Base-by-base conservation (phyloP, 2,329 filamentous ascomycete species). In the Ascochyta lentis region DNA sequence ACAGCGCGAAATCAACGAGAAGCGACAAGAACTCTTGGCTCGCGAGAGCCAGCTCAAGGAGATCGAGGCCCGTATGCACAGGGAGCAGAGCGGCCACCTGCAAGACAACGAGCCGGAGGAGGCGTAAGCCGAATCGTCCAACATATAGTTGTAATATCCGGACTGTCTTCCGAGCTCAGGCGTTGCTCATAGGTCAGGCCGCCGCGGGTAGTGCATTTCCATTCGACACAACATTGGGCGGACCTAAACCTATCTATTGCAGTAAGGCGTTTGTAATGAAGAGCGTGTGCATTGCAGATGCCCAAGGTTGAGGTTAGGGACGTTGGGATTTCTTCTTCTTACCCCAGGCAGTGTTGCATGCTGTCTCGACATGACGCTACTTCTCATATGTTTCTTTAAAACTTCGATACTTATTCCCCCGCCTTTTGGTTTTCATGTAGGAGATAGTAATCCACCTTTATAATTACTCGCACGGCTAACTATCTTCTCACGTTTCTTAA, bases 1-100 rank as follows among this genome's bases (percentile, higher is more conserved):
- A 62, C 95, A 99, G 83, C 91, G 95, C 76, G 95, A 99, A 81
- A 99, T 99, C 83, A 96, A 97, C 81, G 95, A 98, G 86, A 99
- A 99, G 87, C 89, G 95, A 82, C 95, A 99, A 82, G 95, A 99
- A 81, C 86, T 99, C 60, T 78, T 99, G 79, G 95, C 95, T 64
- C 92, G 95, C 78, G 95, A 99, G 83, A 96, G 92, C 73, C 95
- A 99, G 82, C 87, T 99, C 70, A 94, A 95, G 80, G 95, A 99
- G 84, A 97, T 99, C 76, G 94, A 98, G 81, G 94, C 93, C 61
- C 90, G 94, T 74, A 97, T 98, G 94, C 89, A 93, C 75, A 88
- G 93, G 76, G 92, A 96, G 80, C 84, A 88, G 63, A 88, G 85
- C 73, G 66, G 68, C 42, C 68, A 72, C 49, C 49, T 73, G 64